Percentiles rank a stretch among this genome's conserved stretches.
Conservation (phyloP, 352 stramenopile species). For the Phytophthora ramorum region DNA sequence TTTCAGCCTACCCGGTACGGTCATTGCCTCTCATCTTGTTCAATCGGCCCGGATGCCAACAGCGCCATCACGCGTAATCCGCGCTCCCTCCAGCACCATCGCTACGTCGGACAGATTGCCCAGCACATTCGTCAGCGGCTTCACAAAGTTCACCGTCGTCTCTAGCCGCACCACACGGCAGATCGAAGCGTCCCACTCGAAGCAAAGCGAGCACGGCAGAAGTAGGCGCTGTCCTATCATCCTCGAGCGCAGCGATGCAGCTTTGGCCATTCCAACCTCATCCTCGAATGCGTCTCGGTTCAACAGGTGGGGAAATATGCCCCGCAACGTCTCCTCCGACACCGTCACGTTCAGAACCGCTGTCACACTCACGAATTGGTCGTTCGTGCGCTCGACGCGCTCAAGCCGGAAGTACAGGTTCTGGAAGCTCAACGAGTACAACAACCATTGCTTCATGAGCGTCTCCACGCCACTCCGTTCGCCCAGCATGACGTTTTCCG, state of each 20-base stretch:
- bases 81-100: constrained; percentile 11
- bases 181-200: constrained; percentile 19
- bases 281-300: not conserved
- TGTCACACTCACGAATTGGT: constrained; percentile 16
- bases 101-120: constrained; percentile 7
- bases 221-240: constrained; percentile 15
- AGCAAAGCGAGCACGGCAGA: constrained; percentile 13
- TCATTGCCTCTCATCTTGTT: no score
- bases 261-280: not conserved
- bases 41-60: not conserved
- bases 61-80: constrained; percentile 9
- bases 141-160: constrained; percentile 17
- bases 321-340: constrained; percentile 5
- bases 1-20: no score
- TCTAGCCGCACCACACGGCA: constrained; percentile 4
- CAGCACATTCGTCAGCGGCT: constrained; percentile 5
- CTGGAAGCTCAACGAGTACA: constrained; percentile 31
- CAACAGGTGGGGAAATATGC: constrained; percentile 21
- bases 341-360: constrained; percentile 15
- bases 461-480: constrained; percentile 17
- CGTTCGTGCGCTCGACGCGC: constrained; percentile 18
- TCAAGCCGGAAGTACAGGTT: constrained; percentile 39
- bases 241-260: constrained; percentile 1
- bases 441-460: constrained; percentile 33
- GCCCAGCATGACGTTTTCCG: constrained; percentile 26